A percentile compares a stretch with the other conserved stretches of the same genome.
Conservation (phyloP, 345 rosid genomes). For the Linum trigynum region DNA sequence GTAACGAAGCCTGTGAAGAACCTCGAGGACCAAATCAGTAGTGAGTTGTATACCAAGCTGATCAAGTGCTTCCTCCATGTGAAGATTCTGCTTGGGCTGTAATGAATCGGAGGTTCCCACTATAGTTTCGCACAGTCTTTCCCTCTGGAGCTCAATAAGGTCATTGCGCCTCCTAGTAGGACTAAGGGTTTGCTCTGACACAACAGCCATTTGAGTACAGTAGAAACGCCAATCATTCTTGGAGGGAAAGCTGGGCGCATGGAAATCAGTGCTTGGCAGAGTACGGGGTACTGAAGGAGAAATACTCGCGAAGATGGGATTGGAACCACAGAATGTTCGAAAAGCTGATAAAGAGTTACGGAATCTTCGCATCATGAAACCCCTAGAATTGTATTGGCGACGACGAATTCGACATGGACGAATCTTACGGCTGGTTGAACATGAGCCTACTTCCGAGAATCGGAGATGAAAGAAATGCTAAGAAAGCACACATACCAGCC, state of each 20-base stretch:
- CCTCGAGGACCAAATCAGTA: conserved; percentile 46
- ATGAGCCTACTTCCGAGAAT: neutral
- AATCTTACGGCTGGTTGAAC: neutral
- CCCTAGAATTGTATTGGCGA: neutral
- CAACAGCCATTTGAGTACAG: neutral
- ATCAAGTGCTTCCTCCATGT: conserved; percentile 59
- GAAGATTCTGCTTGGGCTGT: conserved; percentile 17
- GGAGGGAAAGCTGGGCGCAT: neutral
- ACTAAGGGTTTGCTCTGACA: neutral
- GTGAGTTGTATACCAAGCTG: conserved; percentile 40
- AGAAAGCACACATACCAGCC: too few species aligned
- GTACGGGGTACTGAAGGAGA: neutral
- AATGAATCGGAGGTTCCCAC: neutral
- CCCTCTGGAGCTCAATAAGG: neutral
- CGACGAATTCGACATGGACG: neutral
- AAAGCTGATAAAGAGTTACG: neutral
- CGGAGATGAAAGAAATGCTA: neutral
- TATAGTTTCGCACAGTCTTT: neutral
- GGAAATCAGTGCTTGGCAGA: neutral
- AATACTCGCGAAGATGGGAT: neutral
- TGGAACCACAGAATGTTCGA: neutral
- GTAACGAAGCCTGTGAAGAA: conserved; percentile 54
- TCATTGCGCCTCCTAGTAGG: neutral
- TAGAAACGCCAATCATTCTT: neutral
- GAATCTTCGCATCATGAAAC: neutral